Evolutionary conservation across 352 stramenopile genomes (phyloP), one percentile per base, ranked within the genome.

Genomic region (Globisporangium radiosum): DNA sequence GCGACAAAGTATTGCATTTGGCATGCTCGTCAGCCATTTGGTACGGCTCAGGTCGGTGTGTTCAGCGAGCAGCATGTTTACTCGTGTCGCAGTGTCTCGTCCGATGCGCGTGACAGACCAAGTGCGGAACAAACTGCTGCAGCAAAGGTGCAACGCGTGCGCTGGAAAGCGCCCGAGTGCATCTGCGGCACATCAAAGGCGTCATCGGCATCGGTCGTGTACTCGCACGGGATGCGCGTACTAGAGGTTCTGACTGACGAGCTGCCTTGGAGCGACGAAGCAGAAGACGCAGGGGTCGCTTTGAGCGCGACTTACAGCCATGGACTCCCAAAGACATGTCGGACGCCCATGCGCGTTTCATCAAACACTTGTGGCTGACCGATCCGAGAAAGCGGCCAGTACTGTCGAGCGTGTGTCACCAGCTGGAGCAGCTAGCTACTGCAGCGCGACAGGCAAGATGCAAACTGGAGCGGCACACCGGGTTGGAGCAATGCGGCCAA

Each of bases 231-330:
- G 15, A 56, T 52, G 4, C 44, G 48, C 13, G 37, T 39, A 7
- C 36, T 64, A 5, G 58, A 64, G 33, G 52, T 19, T 9, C 9
- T 59, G 25, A 63, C 58, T 2, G 50, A 25, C 4, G 52, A 52
- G 11, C 14, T 39, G 9, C 40, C 58, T 7, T 63, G 50, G 40
- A 50, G n/a, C 36, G 40, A 7, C 54, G 8, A 25, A 50, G 4
- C 19, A 42, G 39, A 36, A 33, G 7, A 13, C 33, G 5, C 17
- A 7, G 7, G 10, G 9, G 5, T 11, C 45, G 17, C 15, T 5
- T 13, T 17, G 19, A 19, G 19, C 2, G 13, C 45, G 19, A 13
- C 40, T 4, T 49, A 50, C 52, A 39, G 40, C 10, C 45, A 19
- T 38, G 39, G 40, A 2, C 52, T 39, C 52, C 52, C 2, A 7